Evolutionary conservation across 768 basidiomycete genomes (phyloP).

Genomic region (Agrocybe chaxingu): DNA sequence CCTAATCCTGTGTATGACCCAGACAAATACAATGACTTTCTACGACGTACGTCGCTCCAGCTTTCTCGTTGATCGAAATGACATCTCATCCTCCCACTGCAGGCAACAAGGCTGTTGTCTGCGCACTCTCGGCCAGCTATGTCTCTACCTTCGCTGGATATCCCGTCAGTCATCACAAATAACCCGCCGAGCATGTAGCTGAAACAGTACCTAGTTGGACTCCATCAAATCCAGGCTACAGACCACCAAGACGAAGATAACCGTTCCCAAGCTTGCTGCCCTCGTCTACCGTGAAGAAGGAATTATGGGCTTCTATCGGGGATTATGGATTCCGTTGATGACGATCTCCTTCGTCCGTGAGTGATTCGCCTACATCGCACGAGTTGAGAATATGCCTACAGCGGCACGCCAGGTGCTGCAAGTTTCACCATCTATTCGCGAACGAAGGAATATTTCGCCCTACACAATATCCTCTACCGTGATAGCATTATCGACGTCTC

Average conservation of each 20-base stretch:
- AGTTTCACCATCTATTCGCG: conserved; percentile 89
- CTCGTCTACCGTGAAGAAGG: conserved; percentile 83
- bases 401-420: conserved; percentile 60
- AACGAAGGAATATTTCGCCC: conserved; percentile 72
- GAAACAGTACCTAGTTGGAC: conserved; percentile 58
- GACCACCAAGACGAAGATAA: conserved; percentile 72
- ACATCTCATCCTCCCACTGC: conserved; percentile 14
- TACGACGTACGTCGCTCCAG: conserved; percentile 51
- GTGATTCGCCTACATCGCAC: conserved; percentile 31
- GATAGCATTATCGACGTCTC: conserved; percentile 68
- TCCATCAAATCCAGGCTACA: conserved; percentile 93
- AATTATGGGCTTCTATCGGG: conserved; percentile 87
- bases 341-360: conserved; percentile 95
- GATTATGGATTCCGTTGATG: conserved; percentile 87
- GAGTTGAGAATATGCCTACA: conserved; percentile 5
- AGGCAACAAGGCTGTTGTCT: conserved; percentile 88
- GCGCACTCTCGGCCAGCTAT: conserved; percentile 88
- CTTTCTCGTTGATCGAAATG: conserved; percentile 4
- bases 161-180: conserved; percentile 44
- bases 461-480: conserved; percentile 54
- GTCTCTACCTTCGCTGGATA: conserved; percentile 92
- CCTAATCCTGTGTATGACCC: conserved; percentile 61
- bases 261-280: conserved; percentile 68
- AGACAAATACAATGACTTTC: conserved; percentile 57
- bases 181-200: conserved; percentile 19